Evolutionary conservation across 306 rosid genomes (phyloP), one percentile per base, ranked within the genome.

Genomic region (Sechiopsis laciniata): DNA sequence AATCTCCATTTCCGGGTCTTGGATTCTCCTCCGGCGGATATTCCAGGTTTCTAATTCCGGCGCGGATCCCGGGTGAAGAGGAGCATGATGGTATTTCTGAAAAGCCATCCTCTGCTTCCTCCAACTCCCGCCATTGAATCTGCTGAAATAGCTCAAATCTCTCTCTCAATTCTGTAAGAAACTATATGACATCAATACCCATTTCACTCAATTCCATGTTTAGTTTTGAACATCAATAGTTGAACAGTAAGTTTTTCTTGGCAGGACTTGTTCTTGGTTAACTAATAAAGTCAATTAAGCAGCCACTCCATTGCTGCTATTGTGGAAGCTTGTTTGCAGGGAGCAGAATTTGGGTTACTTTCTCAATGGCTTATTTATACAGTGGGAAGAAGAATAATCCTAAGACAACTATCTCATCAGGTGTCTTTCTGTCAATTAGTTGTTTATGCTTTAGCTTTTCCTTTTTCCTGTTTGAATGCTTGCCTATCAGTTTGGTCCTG

Each of bases 101-200:
- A 26, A 88, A 87, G 82, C 96, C 90, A 77, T 89, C 96, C 75
- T 87, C 96, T 85, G 97, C 91, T 85, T 92, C 96, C 85, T 92
- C 97, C 71, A 86, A 88, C 82, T 92, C 97, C 79, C 96, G 86
- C 89, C 92, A 91, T 82, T 89, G 90, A 93, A 45, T 50, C 70
- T 40, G 54, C 54, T 21, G 1, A 58, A 46, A 26, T 2, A 67
- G 16, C 58, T 46, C 5, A 62, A 75, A 29, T 24, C 19, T 54
- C 42, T 57, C 82, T 81, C 78, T 73, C 59, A 37, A 20, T 1
- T 22, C 22, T 69, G 74, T 69, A 69, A 50, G 74, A 22, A 14
- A 20, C 37, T 20, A 19, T 52, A 17, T 40, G 46, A 19, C 10
- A 65, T 65, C 54, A 64, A 9, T n/a, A 40, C 16, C 52, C 52